A percentile compares a stretch with the other conserved stretches of the same genome.
Evolutionary conservation across 345 rosid genomes (phyloP).

Genomic region (Eucalyptus tenuipes): DNA sequence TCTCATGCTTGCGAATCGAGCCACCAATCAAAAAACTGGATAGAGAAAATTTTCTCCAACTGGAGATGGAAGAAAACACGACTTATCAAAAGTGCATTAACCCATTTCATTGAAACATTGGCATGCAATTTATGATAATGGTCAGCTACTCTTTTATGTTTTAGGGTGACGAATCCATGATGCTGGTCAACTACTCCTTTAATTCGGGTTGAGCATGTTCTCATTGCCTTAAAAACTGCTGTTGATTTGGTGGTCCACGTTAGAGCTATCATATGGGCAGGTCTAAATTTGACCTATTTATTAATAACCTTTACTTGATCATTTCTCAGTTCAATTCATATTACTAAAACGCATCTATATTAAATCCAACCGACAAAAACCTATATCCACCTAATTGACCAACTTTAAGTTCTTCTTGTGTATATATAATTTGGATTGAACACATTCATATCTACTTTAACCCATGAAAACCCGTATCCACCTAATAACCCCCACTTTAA

Average conservation of each 20-base stretch:
- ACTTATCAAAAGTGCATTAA: background rate
- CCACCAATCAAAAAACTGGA: background rate
- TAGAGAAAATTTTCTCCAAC: background rate
- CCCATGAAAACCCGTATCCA: background rate
- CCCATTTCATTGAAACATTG: background rate
- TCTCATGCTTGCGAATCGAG: background rate
- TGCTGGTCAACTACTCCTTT: background rate
- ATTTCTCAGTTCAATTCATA: background rate
- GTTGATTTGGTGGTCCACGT: background rate
- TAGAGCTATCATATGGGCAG: background rate
- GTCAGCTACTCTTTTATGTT: background rate
- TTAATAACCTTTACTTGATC: background rate
- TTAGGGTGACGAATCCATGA: background rate
- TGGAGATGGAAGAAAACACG: background rate
- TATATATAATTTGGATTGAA: background rate
- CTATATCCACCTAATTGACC: background rate
- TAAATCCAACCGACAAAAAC: background rate
- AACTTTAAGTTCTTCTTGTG: background rate
- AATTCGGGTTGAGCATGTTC: background rate
- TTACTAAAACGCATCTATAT: background rate
- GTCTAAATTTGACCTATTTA: background rate
- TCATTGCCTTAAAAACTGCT: background rate
- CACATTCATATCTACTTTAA: background rate
- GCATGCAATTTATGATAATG: background rate
- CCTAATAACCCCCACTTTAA: background rate